Evolutionary conservation across 2,329 filamentous ascomycete genomes (phyloP), one percentile per base, ranked within the genome.

Genomic region (Mycosphaerella sp.): DNA sequence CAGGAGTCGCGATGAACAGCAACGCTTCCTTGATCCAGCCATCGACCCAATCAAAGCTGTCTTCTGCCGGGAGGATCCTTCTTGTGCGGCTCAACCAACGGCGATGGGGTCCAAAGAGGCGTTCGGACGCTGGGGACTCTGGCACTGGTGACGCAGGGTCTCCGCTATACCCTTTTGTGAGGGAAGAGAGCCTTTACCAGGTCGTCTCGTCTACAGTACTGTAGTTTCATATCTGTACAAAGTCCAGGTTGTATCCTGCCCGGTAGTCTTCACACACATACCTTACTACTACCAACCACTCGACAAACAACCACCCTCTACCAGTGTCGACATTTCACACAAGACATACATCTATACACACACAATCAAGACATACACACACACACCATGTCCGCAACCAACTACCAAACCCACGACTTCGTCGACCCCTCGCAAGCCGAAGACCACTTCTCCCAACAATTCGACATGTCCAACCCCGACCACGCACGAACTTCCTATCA

Each of bases 381-480:
- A 52, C 12, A 36, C 21, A 59, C 41, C 55, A 66, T 63, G 64
- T 58, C 64, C 50, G 52, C 59, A 36, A 49, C 59, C 18, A 59
- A 59, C 6, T 74, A 71, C 63, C 59, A 69, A 41, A 60, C 68
- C 37, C 64, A 68, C 44, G 62, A 66, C 54, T 72, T 69, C 61
- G 69, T 69, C 14, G 69, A 70, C 54, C 69, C 71, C 30, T 67
- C 69, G 59, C 63, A 61, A 34, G 67, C 71, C 40, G 70, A 71
- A 49, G 68, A 73, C 57, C 70, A 72, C 58, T 75, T 75, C 53
- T 61, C 68, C 41, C 66, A 69, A 55, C 67, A 73, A 50, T 74
- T 70, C 56, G 69, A 73, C 53, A 53, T 74, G 43, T 66, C 69
- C 46, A 62, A 74, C 54, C 68, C 67, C 17, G 64, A 65, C 8